Percentiles rank a stretch among this genome's conserved stretches.
Evolutionary conservation across 73 alveolate species (phyloP).

Genomic region (Tetrahymena thermophila): DNA sequence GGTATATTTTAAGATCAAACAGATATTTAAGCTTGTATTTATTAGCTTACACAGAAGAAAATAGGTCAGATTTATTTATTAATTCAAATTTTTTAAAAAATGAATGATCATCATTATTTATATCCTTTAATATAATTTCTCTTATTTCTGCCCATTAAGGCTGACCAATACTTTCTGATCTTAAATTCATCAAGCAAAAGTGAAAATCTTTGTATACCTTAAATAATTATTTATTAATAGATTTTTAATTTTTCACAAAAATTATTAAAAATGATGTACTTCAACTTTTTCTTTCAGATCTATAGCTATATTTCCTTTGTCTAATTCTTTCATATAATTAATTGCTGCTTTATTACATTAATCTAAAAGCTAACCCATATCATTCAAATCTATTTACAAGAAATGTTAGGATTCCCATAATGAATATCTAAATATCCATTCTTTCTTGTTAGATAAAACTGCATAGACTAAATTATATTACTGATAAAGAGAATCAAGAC

Average conservation of each 20-base stretch:
- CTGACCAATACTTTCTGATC: not conserved
- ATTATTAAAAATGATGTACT: not conserved
- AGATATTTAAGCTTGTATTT: not conserved
- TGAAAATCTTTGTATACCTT: not conserved
- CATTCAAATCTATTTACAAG: not conserved
- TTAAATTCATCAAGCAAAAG: not conserved
- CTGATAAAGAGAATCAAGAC: not conserved
- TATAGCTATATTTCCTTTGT: not conserved
- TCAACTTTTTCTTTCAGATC: not conserved
- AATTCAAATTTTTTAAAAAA: not conserved
- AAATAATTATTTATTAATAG: not conserved
- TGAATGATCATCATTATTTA: not conserved
- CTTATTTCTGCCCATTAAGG: not conserved
- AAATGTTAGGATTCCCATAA: not conserved
- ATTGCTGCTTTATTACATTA: not conserved
- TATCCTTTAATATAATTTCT: not conserved
- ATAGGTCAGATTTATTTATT: not conserved
- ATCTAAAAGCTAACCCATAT: not conserved
- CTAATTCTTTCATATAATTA: not conserved
- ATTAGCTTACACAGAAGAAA: not conserved
- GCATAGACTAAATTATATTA: not conserved
- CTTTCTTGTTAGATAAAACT: not conserved
- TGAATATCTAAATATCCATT: not conserved
- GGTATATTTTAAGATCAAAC: not conserved
- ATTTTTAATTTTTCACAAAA: not conserved